Evolutionary conservation across 2,329 filamentous ascomycete species (phyloP), one percentile per base, ranked within the genome.

Genomic region (Colletotrichum sp.): DNA sequence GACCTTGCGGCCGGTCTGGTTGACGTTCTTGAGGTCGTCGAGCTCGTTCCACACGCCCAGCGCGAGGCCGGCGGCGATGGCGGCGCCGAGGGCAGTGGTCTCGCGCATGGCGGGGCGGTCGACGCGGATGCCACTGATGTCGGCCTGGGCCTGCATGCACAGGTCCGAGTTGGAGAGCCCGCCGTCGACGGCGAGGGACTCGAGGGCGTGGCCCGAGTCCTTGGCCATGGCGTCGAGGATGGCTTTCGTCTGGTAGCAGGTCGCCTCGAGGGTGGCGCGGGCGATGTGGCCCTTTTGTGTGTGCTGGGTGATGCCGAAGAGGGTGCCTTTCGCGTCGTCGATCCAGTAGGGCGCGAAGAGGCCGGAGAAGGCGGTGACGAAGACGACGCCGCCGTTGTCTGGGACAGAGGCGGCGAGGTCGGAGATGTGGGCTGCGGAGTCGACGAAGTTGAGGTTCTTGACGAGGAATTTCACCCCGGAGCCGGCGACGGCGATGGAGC

Each of bases 271-370:
- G 0, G 96, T 98, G 44, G 96, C 96, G 76, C 96, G 93, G 60
- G 95, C 95, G 80, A 98, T 95, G 83, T 98, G 96, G 18, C 95
- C 95, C 80, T 93, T 93, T 82, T 95, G 90, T 0, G 96, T 98
- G 86, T 96, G 94, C 80, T 96, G 94, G 0, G 95, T 97, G 78
- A 98, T 93, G 64, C 95, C 95, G 80, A 96, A 96, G 72, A 97
- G 92, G 7, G 96, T 98, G 75, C 96, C 96, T 83, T 96, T 94
- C 24, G 95, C 95, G 85, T 98, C 95, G 82, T 98, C 95, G 77
- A 98, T 96, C 96, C 96, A 98, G 85, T 98, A 98, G 1, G 96
- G 96, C 1, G 96, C 96, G 83, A 98, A 98, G 4, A 98, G 90
- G 70, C 96, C 96, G 84, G 94, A 96, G 83, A 98, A 98, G 2